A percentile compares a stretch with the other conserved stretches of the same genome.
phyloP scores from a whole-genome alignment of 176 grass and related monocot genomes.

The Hordeum marinum region DNA sequence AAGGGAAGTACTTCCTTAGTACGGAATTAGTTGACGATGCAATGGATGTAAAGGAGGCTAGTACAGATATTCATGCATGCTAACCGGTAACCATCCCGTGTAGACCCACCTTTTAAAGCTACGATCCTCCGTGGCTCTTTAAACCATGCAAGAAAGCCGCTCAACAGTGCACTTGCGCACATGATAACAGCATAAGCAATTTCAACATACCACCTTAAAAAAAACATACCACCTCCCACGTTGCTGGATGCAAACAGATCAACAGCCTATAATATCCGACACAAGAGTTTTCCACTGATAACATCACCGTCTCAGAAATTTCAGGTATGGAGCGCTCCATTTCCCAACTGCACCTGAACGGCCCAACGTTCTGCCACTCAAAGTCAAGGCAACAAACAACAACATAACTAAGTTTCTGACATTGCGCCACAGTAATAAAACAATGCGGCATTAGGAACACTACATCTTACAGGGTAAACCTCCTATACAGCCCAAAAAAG shows the following conservation, averaged over 20 bases:
- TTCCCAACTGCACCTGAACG: background rate
- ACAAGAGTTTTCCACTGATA: background rate
- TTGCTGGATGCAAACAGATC: background rate
- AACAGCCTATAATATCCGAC: background rate
- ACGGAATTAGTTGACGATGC: too few relatives aligned
- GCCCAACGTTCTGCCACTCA: background rate
- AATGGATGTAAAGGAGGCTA: too few relatives aligned
- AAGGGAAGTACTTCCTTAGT: too few relatives aligned
- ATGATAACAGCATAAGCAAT: background rate
- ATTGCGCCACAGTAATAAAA: conserved; percentile 15
- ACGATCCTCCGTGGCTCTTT: too few relatives aligned
- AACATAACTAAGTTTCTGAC: background rate
- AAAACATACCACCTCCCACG: background rate
- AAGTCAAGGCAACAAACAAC: background rate
- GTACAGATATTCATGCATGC: too few relatives aligned
- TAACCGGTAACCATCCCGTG: too few relatives aligned
- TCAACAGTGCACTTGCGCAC: background rate
- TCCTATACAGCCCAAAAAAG: conserved; percentile 29
- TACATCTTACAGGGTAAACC: conserved; percentile 1
- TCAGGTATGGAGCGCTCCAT: background rate
- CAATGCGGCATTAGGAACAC: conserved; percentile 18
- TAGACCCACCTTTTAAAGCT: too few relatives aligned
- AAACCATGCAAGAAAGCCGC: background rate
- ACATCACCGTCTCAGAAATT: background rate
- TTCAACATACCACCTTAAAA: background rate